A percentile compares a stretch with the other conserved stretches of the same genome.
phyloP scores from a whole-genome alignment of 1,139 yeast genomes.

The Geotrichum histeridarum region DNA sequence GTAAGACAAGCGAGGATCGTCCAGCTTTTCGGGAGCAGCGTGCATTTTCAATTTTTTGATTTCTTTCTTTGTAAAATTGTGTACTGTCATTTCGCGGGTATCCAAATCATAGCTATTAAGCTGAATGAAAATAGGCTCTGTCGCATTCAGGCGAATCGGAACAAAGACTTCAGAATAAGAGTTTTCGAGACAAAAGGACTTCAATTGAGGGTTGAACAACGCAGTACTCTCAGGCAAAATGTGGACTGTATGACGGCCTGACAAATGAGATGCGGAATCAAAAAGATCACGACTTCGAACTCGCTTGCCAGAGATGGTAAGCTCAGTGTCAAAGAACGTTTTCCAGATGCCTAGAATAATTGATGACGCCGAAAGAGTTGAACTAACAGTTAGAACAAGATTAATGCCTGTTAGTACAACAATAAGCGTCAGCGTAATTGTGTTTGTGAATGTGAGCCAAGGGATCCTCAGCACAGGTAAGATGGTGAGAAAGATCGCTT shows the following conservation, averaged over 20 bases:
- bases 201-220: constrained; percentile 67
- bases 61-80: constrained; percentile 56
- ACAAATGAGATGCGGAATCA: constrained; percentile 69
- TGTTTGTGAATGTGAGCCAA: constrained; percentile 50
- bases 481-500: constrained; percentile 61
- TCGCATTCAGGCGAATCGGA: constrained; percentile 79
- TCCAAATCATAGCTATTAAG: constrained; percentile 57
- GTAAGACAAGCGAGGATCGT: constrained; percentile 41
- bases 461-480: constrained; percentile 76
- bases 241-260: constrained; percentile 79
- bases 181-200: constrained; percentile 56
- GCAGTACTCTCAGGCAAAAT: constrained; percentile 91
- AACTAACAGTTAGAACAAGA: constrained; percentile 38
- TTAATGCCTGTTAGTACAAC: constrained; percentile 37
- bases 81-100: constrained; percentile 44
- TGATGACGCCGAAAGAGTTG: constrained; percentile 46
- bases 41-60: constrained; percentile 39
- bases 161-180: constrained; percentile 41
- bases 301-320: constrained; percentile 60
- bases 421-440: constrained; percentile 39
- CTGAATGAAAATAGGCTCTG: constrained; percentile 67
- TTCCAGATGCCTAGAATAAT: constrained; percentile 47
- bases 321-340: constrained; percentile 50
- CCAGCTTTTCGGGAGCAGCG: constrained; percentile 37
- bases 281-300: constrained; percentile 42